A percentile compares a stretch with the other conserved stretches of the same genome.
Evolutionary conservation across 495 filamentous ascomycete genomes (phyloP).

Genomic region (Neurospora discreta): DNA sequence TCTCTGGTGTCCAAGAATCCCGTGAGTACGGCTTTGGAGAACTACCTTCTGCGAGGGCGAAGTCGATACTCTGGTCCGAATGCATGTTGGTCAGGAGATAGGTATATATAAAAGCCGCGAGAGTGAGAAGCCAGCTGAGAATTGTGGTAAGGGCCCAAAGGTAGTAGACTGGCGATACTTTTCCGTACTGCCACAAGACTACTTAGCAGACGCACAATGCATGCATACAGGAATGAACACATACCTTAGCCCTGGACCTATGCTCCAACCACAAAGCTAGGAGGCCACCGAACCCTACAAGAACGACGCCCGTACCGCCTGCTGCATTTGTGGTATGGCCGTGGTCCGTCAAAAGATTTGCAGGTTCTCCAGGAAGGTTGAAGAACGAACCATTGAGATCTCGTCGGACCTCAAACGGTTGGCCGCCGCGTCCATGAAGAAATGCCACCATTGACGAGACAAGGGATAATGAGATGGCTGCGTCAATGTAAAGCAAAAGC

Average conservation of each 20-base stretch:
- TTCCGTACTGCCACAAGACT: slow-evolving; percentile 7
- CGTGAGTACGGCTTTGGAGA: slow-evolving; percentile 32
- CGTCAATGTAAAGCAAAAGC: slow-evolving; percentile 30
- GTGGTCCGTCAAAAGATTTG: slow-evolving; percentile 30
- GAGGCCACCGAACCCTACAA: slow-evolving; percentile 35
- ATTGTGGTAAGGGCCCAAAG: slow-evolving; percentile 29
- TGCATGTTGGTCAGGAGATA: slow-evolving; percentile 34
- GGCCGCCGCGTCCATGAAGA: slow-evolving; percentile 27
- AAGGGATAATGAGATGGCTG: slow-evolving; percentile 32
- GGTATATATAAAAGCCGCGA: slow-evolving; percentile 33
- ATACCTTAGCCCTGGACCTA: slow-evolving; percentile 17
- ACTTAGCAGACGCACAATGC: background rate
- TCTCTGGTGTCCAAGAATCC: slow-evolving; percentile 43
- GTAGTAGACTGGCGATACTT: slow-evolving; percentile 22
- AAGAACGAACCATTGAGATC: slow-evolving; percentile 19
- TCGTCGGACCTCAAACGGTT: slow-evolving; percentile 22
- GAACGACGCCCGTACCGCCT: slow-evolving; percentile 36
- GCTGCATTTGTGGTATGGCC: slow-evolving; percentile 41
- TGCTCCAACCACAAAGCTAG: slow-evolving; percentile 27
- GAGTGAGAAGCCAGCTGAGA: slow-evolving; percentile 35
- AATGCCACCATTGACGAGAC: slow-evolving; percentile 40
- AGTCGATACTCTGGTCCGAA: slow-evolving; percentile 30
- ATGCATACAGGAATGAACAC: background rate
- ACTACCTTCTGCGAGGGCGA: slow-evolving; percentile 15
- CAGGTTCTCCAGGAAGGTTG: slow-evolving; percentile 30